These are phyloP conservation scores for Simplicillium aogashimaense DNA, from an alignment of 2,329 filamentous ascomycete species.

Conservation along the genomic window DNA sequence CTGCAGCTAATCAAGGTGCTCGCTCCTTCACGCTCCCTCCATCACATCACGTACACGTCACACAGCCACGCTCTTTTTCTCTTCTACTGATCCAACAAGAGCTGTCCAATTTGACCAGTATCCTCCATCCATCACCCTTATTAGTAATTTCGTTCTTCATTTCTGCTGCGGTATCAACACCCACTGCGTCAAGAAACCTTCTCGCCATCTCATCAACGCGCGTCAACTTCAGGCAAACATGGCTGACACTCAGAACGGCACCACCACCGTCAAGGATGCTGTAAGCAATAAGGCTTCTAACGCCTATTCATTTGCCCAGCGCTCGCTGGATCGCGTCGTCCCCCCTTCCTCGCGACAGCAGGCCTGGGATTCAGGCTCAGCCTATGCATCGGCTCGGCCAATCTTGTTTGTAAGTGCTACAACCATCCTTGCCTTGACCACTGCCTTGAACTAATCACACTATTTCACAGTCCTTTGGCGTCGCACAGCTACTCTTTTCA, in stretches of 20 bases:
- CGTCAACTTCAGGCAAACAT: no score
- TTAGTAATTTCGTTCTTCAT: no score
- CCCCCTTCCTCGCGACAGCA: constrained; percentile 51
- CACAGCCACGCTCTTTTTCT: no score
- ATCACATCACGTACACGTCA: no score
- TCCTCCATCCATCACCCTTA: no score
- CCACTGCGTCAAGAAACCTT: no score
- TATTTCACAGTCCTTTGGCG: constrained; percentile 51
- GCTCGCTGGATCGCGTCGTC: constrained; percentile 39
- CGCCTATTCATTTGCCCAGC: constrained; percentile 29
- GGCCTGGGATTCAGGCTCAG: constrained; percentile 39
- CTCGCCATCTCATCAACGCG: no score
- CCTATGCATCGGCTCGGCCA: constrained; percentile 55
- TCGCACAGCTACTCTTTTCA: constrained; percentile 54
- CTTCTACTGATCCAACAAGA: no score
- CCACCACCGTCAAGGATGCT: neutral
- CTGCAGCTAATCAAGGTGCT: no score
- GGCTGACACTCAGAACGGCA: neutral
- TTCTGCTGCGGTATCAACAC: no score
- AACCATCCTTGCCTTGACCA: neutral
- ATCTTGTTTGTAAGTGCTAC: constrained; percentile 38
- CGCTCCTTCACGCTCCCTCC: no score
- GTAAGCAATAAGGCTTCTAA: constrained; percentile 16
- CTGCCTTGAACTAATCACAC: constrained; percentile 2
- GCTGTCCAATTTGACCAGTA: no score